These are phyloP conservation scores for Blepharisma japonicum DNA, from an alignment of 73 alveolate genomes.

Conservation along the genomic window DNA sequence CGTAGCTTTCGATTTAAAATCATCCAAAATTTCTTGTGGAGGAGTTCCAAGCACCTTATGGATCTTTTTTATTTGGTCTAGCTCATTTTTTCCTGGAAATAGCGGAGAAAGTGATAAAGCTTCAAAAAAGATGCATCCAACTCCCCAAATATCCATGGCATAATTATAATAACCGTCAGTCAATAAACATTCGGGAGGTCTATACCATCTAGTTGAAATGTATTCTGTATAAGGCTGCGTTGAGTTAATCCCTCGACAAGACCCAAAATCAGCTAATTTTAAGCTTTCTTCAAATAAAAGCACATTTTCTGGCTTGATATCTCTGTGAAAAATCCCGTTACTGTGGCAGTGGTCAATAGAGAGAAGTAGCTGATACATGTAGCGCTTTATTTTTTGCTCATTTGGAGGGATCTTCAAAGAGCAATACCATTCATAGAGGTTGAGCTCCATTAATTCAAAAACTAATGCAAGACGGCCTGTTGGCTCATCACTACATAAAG, in stretches of 20 bases:
- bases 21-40: constrained; percentile 74
- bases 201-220: constrained; percentile 92
- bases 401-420: constrained; percentile 32
- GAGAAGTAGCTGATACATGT: constrained; percentile 65
- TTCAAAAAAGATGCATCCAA: constrained; percentile 98
- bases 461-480: constrained; percentile 96
- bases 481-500: constrained; percentile 77
- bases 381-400: constrained; percentile 19
- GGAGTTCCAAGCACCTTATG: constrained; percentile 93
- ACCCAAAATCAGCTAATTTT: constrained; percentile 92
- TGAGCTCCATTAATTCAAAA: constrained; percentile 95
- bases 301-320: constrained; percentile 75
- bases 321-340: constrained; percentile 95
- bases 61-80: constrained; percentile 91
- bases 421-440: constrained; percentile 87
- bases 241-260: constrained; percentile 89
- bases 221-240: constrained; percentile 94
- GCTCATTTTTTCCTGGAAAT: constrained; percentile 97
- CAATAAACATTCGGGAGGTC: constrained; percentile 98
- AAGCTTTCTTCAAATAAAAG: constrained; percentile 50
- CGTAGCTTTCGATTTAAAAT: constrained; percentile 70
- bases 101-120: constrained; percentile 75
- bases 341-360: constrained; percentile 96
- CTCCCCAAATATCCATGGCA: constrained; percentile 99
- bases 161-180: constrained; percentile 98